Conservation (phyloP, 306 rosid genomes). For the Casuarina cunninghamiana region DNA sequence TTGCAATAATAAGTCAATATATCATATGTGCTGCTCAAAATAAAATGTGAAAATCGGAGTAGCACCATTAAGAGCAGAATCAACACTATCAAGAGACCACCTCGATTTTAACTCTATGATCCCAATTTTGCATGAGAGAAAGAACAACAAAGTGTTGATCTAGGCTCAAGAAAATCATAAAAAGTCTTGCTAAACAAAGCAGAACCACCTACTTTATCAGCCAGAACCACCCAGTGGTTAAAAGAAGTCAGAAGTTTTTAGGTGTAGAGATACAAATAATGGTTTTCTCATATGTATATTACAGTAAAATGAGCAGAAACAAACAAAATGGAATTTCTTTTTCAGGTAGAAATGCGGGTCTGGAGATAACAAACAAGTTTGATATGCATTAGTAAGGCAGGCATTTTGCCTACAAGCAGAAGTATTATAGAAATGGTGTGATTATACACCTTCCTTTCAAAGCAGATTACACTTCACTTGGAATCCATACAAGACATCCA, state of each 20-base stretch:
- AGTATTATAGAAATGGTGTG: neutral
- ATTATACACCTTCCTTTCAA: neutral
- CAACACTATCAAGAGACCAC: neutral
- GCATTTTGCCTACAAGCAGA: neutral
- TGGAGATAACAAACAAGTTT: neutral
- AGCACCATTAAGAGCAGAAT: neutral
- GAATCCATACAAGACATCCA: neutral
- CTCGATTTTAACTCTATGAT: neutral
- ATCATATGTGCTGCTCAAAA: neutral
- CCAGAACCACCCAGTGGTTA: neutral
- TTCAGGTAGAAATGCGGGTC: neutral
- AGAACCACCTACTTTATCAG: neutral
- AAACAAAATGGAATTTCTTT: neutral
- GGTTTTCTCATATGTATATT: neutral
- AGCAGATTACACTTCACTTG: neutral
- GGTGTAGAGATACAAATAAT: neutral
- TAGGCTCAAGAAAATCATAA: neutral
- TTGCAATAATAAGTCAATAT: neutral
- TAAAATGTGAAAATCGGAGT: neutral
- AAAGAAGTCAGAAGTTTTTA: neutral
- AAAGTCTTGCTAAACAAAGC: neutral
- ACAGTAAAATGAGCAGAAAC: neutral
- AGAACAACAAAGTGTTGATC: neutral
- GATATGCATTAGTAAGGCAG: neutral
- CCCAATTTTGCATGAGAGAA: neutral